A percentile compares a stretch with the other conserved stretches of the same genome.
Evolutionary conservation across 2,329 filamentous ascomycete species (phyloP).

Genomic region (Furcasterigmium furcatum): DNA sequence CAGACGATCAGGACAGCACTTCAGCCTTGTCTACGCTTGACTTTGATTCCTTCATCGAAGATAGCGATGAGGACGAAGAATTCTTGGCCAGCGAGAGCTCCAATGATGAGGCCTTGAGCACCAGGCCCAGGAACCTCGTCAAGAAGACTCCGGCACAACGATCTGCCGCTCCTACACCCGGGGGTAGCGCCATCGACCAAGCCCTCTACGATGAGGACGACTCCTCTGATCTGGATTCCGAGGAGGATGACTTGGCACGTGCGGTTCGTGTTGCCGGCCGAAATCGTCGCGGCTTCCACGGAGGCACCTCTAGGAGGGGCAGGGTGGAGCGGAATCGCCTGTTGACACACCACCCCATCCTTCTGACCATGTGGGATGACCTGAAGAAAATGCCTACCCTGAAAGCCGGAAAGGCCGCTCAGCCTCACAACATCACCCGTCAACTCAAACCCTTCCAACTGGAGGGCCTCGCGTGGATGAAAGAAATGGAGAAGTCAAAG

Average conservation of each 20-base stretch:
- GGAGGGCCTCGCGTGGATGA: constrained; percentile 93
- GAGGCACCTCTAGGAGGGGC: constrained; percentile 17
- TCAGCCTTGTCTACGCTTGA: too few species aligned
- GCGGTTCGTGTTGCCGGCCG: constrained; percentile 13
- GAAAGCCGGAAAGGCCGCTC: constrained; percentile 57
- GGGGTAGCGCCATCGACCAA: too few species aligned
- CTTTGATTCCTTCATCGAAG: too few species aligned
- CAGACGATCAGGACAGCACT: too few species aligned
- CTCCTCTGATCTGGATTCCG: background rate
- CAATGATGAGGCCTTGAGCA: too few species aligned
- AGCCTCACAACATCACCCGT: constrained; percentile 76
- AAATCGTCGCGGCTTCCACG: constrained; percentile 28
- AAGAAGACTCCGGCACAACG: too few species aligned
- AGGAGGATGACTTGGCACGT: background rate
- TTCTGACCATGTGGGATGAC: constrained; percentile 81
- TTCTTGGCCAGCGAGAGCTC: too few species aligned
- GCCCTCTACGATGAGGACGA: constrained; percentile 9
- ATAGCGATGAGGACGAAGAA: too few species aligned
- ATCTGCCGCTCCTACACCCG: too few species aligned
- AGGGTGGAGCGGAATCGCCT: constrained; percentile 61
- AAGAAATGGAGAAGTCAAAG: constrained; percentile 76
- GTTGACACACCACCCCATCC: constrained; percentile 71
- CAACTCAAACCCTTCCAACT: constrained; percentile 91
- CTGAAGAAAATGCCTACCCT: constrained; percentile 68
- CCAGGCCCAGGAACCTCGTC: too few species aligned